These are phyloP conservation scores for Madurella mycetomatis DNA, from an alignment of 2,329 filamentous ascomycete genomes.

Conservation along the genomic window DNA sequence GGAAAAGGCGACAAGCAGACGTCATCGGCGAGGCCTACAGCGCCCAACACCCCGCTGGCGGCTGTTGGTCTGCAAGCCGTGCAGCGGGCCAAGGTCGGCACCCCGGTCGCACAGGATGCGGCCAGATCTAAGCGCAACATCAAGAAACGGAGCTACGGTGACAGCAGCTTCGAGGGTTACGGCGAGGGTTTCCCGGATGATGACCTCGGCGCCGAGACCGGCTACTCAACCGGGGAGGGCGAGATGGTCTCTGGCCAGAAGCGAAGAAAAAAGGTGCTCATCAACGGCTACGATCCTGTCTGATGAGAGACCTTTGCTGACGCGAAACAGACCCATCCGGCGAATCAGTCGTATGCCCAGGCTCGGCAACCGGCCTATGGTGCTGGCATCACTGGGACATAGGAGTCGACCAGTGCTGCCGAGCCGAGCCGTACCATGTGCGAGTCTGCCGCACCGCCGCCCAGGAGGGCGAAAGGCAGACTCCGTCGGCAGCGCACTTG, in stretches of 20 bases:
- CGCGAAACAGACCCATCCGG: conserved; percentile 43
- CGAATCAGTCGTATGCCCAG: conserved; percentile 37
- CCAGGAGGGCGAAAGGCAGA: conserved; percentile 11
- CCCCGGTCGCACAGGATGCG: conserved; percentile 40
- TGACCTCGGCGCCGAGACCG: conserved; percentile 52
- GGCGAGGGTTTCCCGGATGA: conserved; percentile 68
- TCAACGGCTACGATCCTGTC: conserved; percentile 24
- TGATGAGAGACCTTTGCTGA: conserved; percentile 37
- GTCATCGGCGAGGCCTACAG: conserved; percentile 44
- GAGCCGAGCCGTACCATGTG: neutral
- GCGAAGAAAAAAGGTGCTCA: conserved; percentile 61
- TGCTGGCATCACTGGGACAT: conserved; percentile 55
- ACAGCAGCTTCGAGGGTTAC: conserved; percentile 71
- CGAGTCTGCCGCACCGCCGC: conserved; percentile 9
- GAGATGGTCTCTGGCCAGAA: conserved; percentile 53
- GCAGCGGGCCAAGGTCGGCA: conserved; percentile 37
- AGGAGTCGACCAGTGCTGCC: conserved; percentile 24
- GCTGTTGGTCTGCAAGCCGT: conserved; percentile 25
- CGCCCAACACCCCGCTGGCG: conserved; percentile 49
- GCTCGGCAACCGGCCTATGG: conserved; percentile 53
- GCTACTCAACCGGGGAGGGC: conserved; percentile 69
- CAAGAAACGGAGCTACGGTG: conserved; percentile 73
- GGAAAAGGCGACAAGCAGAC: conserved; percentile 37
- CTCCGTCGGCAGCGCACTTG: conserved; percentile 2
- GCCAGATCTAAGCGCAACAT: conserved; percentile 59